These are phyloP conservation scores for Solanum paucissectum DNA, from an alignment of 257 asterid species.

Conservation along the genomic window DNA sequence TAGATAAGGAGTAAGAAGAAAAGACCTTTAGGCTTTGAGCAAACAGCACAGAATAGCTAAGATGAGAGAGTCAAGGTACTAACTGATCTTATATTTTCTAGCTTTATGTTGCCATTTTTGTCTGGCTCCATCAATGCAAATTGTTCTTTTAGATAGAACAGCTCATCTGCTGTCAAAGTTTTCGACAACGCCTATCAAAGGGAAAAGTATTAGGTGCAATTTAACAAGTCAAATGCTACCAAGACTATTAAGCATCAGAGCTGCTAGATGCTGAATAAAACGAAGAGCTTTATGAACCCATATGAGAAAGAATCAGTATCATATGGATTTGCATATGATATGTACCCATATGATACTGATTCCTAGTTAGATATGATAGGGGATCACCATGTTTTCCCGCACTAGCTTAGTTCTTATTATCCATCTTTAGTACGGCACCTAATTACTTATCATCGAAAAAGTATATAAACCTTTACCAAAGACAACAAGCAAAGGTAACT, in stretches of 20 bases:
- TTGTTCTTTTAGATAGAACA: conserved; percentile 64
- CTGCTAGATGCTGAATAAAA: not conserved
- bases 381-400: not conserved
- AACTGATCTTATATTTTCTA: conserved; percentile 61
- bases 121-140: conserved; percentile 57
- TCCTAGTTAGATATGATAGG: not conserved
- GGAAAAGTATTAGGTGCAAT: not conserved
- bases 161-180: conserved; percentile 60
- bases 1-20: not conserved
- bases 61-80: conserved; percentile 10
- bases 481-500: not conserved
- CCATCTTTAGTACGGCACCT: not conserved
- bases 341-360: not conserved
- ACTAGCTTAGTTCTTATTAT: not conserved
- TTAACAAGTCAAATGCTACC: not conserved
- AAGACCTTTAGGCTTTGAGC: not conserved
- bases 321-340: not conserved
- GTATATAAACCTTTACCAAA: not conserved
- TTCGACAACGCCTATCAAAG: conserved; percentile 61
- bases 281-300: not conserved
- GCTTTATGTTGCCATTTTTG: conserved; percentile 58
- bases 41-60: not conserved
- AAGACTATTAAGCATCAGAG: not conserved
- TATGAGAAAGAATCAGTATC: not conserved
- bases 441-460: not conserved